Conservation (phyloP, 805 yeast species). For the Candida andamanensis region DNA sequence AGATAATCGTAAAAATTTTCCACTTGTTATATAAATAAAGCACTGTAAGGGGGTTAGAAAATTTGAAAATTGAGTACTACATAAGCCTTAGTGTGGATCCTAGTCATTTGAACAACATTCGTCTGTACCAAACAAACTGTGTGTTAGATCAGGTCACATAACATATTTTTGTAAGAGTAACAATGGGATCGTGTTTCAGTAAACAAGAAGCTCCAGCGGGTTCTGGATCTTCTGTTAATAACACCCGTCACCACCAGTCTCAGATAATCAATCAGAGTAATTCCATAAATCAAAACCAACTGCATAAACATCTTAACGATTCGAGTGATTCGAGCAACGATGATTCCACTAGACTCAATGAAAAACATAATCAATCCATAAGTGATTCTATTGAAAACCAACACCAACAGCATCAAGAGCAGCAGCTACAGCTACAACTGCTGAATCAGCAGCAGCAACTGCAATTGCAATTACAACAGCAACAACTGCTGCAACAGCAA, state of each 20-base stretch:
- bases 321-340: conserved; percentile 10
- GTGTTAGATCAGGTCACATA: not conserved
- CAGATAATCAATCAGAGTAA: conserved; percentile 8
- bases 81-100: too few relatives aligned
- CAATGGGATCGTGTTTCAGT: conserved; percentile 6
- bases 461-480: not conserved
- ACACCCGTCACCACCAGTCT: conserved; percentile 14
- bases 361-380: conserved; percentile 3
- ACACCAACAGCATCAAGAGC: too few relatives aligned
- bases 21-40: too few relatives aligned
- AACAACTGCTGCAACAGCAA: not conserved
- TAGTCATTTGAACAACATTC: too few relatives aligned
- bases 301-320: conserved; percentile 4
- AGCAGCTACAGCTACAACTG: too few relatives aligned
- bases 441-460: too few relatives aligned
- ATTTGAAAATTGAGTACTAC: too few relatives aligned
- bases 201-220: conserved; percentile 8
- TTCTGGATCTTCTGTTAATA: conserved; percentile 2
- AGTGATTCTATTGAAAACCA: not conserved
- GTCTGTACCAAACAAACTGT: too few relatives aligned
- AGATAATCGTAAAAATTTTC: too few relatives aligned
- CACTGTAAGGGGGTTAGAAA: too few relatives aligned
- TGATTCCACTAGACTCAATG: conserved; percentile 11
- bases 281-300: too few relatives aligned
- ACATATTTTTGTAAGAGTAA: not conserved